phyloP scores from a whole-genome alignment of 805 yeast genomes.

The Ogataea parapolymorpha region DNA sequence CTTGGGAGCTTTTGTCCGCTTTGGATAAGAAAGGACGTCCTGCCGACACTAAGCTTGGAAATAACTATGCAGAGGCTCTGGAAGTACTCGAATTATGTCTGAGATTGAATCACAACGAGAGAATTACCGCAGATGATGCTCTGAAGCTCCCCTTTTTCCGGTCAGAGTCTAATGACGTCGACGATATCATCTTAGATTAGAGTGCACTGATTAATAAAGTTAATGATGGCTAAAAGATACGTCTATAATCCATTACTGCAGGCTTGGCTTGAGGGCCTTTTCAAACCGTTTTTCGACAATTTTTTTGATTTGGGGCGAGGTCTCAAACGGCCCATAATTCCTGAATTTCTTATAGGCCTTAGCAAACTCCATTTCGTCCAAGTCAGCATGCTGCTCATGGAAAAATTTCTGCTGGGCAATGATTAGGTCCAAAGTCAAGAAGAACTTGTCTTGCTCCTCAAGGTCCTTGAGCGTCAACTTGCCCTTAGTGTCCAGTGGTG shows the following conservation, averaged over 20 bases:
- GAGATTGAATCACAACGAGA: conserved; percentile 52
- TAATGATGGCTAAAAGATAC: conserved; percentile 1
- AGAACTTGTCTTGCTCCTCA: conserved; percentile 42
- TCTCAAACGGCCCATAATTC: conserved; percentile 58
- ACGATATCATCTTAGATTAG: conserved; percentile 22
- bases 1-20: conserved; percentile 56
- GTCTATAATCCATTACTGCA: neutral
- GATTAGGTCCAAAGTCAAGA: conserved; percentile 54
- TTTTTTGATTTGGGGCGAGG: conserved; percentile 39
- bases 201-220: conserved; percentile 4
- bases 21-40: conserved; percentile 42
- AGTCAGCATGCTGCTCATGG: conserved; percentile 34
- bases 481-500: conserved; percentile 28
- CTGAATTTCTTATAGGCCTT: conserved; percentile 58
- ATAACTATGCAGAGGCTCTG: conserved; percentile 43
- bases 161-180: conserved; percentile 30
- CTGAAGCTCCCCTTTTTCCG: conserved; percentile 58
- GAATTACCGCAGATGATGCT: conserved; percentile 57
- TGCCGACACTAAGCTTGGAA: conserved; percentile 34
- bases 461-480: conserved; percentile 23
- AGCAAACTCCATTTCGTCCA: conserved; percentile 25
- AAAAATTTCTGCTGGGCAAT: conserved; percentile 47
- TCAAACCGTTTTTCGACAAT: conserved; percentile 40
- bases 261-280: conserved; percentile 1
- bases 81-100: conserved; percentile 57